phyloP scores from a whole-genome alignment of 192 early-diverging fungal species.

The Coemansia sp. region DNA sequence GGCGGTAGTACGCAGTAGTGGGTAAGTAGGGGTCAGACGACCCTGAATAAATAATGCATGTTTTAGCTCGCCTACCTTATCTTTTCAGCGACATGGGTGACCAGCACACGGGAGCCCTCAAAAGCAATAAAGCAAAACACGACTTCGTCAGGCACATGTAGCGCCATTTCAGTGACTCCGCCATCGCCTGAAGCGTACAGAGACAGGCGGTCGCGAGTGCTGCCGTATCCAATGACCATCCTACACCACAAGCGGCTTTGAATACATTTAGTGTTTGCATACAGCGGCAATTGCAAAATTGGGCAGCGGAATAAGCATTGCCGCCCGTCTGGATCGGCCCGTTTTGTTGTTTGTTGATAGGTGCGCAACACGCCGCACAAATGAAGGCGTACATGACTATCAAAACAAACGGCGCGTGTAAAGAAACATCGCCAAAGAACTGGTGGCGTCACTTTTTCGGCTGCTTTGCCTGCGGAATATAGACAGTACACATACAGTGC shows the following conservation, averaged over 20 bases:
- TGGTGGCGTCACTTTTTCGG: constrained; percentile 1
- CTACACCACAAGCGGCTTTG: constrained; percentile 15
- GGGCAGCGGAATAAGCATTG: background rate
- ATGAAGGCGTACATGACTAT: background rate
- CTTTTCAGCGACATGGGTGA: constrained; percentile 51
- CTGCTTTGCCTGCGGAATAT: constrained; percentile 1
- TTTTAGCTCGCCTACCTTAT: constrained; percentile 39
- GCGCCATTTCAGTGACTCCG: constrained; percentile 41
- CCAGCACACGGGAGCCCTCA: constrained; percentile 45
- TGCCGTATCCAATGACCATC: constrained; percentile 49
- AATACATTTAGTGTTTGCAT: background rate
- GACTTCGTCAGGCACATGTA: constrained; percentile 36
- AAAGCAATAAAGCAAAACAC: constrained; percentile 44
- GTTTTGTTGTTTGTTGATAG: background rate
- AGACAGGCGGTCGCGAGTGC: constrained; percentile 37
- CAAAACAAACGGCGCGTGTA: constrained; percentile 6
- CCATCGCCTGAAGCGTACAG: constrained; percentile 38
- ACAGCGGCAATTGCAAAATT: background rate
- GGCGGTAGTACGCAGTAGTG: constrained; percentile 1
- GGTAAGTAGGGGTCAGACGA: background rate
- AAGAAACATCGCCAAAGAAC: background rate
- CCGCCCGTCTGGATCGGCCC: constrained; percentile 1
- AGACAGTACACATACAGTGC: background rate
- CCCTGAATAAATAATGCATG: background rate
- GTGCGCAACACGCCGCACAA: constrained; percentile 2